Evolutionary conservation across 225 moss, liverwort and hornwort genomes (phyloP).

Genomic region (Polytrichum commune): DNA sequence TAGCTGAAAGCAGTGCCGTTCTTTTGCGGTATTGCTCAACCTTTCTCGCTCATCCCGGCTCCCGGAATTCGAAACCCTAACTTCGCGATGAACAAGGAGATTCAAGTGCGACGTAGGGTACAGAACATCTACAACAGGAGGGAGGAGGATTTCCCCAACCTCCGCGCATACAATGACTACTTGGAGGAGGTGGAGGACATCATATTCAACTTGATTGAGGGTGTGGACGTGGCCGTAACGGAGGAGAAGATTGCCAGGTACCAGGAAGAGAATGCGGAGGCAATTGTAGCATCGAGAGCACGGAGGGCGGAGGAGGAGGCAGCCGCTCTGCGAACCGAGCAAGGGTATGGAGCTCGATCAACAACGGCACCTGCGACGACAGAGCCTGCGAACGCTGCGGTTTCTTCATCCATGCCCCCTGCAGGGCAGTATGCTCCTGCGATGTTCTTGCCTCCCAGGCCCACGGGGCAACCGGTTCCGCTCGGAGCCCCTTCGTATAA

Average conservation of each 20-base stretch:
- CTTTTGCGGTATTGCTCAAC: no score
- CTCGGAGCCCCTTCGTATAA: slow-evolving; percentile 43
- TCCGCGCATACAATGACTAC: slow-evolving; percentile 87
- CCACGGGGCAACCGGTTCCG: slow-evolving; percentile 62
- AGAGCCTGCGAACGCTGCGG: slow-evolving; percentile 7
- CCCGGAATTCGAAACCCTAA: no score
- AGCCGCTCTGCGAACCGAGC: slow-evolving; percentile 31
- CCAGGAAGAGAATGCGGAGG: slow-evolving; percentile 51
- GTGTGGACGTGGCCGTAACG: slow-evolving; percentile 41
- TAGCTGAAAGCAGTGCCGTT: no score
- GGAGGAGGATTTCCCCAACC: slow-evolving; percentile 73
- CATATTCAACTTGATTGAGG: slow-evolving; percentile 58
- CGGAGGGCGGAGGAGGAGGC: slow-evolving; percentile 49
- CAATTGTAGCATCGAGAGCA: slow-evolving; percentile 54
- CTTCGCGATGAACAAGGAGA: slow-evolving; percentile 77
- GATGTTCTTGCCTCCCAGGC: slow-evolving; percentile 54
- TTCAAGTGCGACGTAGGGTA: slow-evolving; percentile 71
- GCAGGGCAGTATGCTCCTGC: slow-evolving; percentile 77
- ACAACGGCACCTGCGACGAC: slow-evolving; percentile 12
- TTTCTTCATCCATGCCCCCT: neutral
- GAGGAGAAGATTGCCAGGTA: slow-evolving; percentile 47
- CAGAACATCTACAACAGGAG: slow-evolving; percentile 81
- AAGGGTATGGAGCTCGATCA: slow-evolving; percentile 8
- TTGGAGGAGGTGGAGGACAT: slow-evolving; percentile 85
- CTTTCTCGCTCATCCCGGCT: no score